Evolutionary conservation across 139 green algal species (phyloP).

Genomic region (Eudorina sp.): DNA sequence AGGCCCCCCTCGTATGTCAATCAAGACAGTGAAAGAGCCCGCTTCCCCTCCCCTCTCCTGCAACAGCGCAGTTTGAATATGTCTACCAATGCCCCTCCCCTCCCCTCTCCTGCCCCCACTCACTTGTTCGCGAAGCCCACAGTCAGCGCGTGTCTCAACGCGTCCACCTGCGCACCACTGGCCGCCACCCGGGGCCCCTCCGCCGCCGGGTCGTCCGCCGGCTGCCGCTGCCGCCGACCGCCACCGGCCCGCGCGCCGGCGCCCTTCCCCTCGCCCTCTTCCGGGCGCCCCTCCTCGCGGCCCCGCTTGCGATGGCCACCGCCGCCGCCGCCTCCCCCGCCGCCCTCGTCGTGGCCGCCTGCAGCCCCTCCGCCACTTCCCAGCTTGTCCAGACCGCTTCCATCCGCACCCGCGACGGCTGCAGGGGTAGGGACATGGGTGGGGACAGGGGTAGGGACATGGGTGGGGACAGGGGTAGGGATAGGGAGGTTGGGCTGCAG

Average conservation of each 20-base stretch:
- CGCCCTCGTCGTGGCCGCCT: neutral
- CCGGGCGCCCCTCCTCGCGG: neutral
- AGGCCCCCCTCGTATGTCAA: no score
- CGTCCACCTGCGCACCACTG: conserved; percentile 9
- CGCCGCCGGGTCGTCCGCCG: neutral
- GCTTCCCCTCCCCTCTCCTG: no score
- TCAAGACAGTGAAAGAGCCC: no score
- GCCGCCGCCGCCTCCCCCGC: neutral
- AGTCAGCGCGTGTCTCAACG: conserved; percentile 75
- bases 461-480: no score
- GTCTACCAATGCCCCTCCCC: neutral
- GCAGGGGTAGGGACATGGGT: no score
- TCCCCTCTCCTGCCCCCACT: neutral
- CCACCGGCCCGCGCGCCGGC: neutral
- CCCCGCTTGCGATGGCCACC: neutral
- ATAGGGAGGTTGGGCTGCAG: neutral
- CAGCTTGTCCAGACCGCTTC: conserved; percentile 51
- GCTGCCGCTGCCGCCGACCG: neutral
- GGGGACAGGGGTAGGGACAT: no score
- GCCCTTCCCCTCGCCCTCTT: neutral
- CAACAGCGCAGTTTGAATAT: no score
- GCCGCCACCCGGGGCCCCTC: neutral
- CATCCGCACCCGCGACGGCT: conserved; percentile 32
- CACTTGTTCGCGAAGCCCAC: conserved; percentile 88
- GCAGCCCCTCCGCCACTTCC: neutral